These are phyloP conservation scores for Zygoascus meyerae DNA, from an alignment of 1,139 yeast species.

Conservation along the genomic window DNA sequence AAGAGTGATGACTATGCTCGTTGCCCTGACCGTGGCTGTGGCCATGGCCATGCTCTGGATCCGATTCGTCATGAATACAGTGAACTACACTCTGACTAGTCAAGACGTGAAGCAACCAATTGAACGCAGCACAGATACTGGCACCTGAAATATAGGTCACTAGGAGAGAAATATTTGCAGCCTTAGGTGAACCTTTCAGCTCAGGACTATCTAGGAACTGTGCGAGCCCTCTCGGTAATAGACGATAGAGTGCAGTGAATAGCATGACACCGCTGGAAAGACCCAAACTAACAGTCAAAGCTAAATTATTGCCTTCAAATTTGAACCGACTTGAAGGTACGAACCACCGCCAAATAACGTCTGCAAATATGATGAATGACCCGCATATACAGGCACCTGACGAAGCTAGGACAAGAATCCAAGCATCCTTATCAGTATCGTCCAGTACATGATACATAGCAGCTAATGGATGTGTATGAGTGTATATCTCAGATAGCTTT, in stretches of 20 bases:
- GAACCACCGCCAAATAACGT: slow-evolving; percentile 39
- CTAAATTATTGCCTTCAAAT: slow-evolving; percentile 53
- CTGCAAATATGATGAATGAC: slow-evolving; percentile 49
- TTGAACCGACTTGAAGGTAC: slow-evolving; percentile 39
- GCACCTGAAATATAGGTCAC: slow-evolving; percentile 56
- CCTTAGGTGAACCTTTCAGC: slow-evolving; percentile 21
- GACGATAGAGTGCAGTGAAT: slow-evolving; percentile 67
- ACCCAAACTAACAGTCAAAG: slow-evolving; percentile 60
- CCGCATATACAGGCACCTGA: slow-evolving; percentile 58
- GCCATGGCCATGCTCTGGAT: slow-evolving; percentile 32
- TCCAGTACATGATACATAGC: too few relatives aligned
- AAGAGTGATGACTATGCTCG: slow-evolving; percentile 10
- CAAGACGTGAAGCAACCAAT: slow-evolving; percentile 58
- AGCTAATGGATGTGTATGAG: too few relatives aligned
- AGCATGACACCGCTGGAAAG: slow-evolving; percentile 63
- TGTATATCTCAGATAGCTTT: too few relatives aligned
- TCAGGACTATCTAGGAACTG: slow-evolving; percentile 29
- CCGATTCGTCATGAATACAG: slow-evolving; percentile 53
- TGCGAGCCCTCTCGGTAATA: slow-evolving; percentile 59
- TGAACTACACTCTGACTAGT: slow-evolving; percentile 84
- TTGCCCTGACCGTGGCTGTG: slow-evolving; percentile 11
- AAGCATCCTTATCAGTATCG: slow-evolving; percentile 33
- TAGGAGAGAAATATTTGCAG: slow-evolving; percentile 41
- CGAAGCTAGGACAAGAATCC: slow-evolving; percentile 52
- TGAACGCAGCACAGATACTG: slow-evolving; percentile 47